Conservation (phyloP, 768 basidiomycete species). For the Psilocybe cyanescens region DNA sequence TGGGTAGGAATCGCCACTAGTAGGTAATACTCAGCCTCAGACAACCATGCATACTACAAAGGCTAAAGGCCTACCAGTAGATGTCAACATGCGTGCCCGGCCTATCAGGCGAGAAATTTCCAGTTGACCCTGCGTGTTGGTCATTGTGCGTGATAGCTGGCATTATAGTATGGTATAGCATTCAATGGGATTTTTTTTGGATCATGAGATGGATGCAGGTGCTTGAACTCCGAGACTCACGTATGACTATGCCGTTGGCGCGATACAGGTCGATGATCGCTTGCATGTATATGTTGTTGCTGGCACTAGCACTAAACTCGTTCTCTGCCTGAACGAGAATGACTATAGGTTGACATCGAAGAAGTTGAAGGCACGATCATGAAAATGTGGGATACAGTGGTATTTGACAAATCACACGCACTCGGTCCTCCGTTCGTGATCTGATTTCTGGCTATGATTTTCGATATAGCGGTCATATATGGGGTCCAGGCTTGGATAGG, state of each 20-base stretch:
- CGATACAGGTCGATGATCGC: conserved; percentile 47
- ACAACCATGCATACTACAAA: background rate
- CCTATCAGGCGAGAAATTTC: conserved; percentile 54
- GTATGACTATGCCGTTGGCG: conserved; percentile 49
- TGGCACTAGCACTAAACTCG: conserved; percentile 49
- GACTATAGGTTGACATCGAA: conserved; percentile 29
- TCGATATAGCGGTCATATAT: conserved; percentile 54
- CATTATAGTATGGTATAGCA: background rate
- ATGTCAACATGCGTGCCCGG: conserved; percentile 51
- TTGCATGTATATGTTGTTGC: conserved; percentile 53
- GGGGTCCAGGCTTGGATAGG: conserved; percentile 50
- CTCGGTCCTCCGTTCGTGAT: conserved; percentile 65
- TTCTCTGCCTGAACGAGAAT: conserved; percentile 59
- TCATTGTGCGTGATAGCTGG: conserved; percentile 54
- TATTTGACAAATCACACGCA: conserved; percentile 21
- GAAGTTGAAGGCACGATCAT: too few relatives aligned
- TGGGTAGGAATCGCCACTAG: conserved; percentile 55
- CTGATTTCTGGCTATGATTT: conserved; percentile 56
- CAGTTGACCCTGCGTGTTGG: conserved; percentile 48
- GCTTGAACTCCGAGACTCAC: conserved; percentile 29
- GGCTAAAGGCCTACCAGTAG: conserved; percentile 38
- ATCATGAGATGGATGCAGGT: too few relatives aligned
- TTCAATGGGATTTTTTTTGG: too few relatives aligned
- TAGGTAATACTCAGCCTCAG: background rate
- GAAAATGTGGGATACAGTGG: too few relatives aligned